Evolutionary conservation across 352 stramenopile genomes (phyloP).

Genomic region (Thalassiosira livingstoniorum): DNA sequence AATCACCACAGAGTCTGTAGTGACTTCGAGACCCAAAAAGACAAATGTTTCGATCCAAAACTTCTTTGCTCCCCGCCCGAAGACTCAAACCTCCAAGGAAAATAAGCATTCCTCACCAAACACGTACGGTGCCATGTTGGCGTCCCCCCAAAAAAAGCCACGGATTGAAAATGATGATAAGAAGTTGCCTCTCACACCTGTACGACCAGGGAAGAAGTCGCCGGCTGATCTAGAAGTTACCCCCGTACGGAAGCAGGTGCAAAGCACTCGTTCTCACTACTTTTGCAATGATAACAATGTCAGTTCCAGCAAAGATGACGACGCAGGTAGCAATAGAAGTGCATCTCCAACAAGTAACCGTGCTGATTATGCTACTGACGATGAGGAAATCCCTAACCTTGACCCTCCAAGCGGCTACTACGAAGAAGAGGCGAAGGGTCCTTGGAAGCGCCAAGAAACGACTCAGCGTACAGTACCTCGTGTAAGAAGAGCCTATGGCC

Average conservation of each 20-base stretch:
- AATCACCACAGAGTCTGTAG: not conserved
- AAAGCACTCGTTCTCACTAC: not conserved
- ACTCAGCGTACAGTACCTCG: not conserved
- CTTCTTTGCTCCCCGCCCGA: slow-evolving; percentile 17
- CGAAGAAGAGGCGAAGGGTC: not conserved
- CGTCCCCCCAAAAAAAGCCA: slow-evolving; percentile 14
- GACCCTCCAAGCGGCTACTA: not conserved
- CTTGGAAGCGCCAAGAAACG: not conserved
- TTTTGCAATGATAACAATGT: slow-evolving; percentile 5
- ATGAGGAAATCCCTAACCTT: not conserved
- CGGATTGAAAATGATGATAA: not conserved
- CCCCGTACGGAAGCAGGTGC: slow-evolving; percentile 24
- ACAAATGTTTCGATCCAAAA: slow-evolving; percentile 9
- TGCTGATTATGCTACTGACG: slow-evolving; percentile 4
- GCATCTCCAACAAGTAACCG: not conserved
- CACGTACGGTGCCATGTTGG: slow-evolving; percentile 13
- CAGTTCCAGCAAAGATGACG: no score
- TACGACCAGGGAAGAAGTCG: not conserved
- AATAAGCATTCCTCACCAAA: not conserved
- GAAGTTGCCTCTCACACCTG: not conserved
- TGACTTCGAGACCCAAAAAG: slow-evolving; percentile 5
- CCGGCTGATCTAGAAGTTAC: not conserved
- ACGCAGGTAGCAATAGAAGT: not conserved
- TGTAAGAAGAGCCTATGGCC: not conserved
- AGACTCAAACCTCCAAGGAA: not conserved